Conservation (phyloP, 176 grass and related monocot genomes). For the Avena insularis region DNA sequence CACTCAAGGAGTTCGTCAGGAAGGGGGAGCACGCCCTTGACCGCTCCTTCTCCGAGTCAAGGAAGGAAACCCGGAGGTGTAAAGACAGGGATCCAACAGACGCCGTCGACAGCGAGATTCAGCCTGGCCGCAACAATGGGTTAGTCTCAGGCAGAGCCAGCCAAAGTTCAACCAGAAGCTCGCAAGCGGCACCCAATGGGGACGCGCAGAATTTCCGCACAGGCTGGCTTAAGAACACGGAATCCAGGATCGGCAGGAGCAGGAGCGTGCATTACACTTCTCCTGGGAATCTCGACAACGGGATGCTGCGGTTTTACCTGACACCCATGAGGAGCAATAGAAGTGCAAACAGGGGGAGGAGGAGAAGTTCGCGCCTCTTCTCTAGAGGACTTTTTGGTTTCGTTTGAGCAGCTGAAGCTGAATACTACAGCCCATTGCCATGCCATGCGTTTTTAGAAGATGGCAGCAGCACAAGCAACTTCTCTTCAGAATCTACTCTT, state of each 20-base stretch:
- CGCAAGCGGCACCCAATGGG: constrained; percentile 48
- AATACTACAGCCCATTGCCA: constrained; percentile 21
- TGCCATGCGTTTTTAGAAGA: constrained; percentile 59
- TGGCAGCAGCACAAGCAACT: constrained; percentile 62
- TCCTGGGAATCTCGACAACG: constrained; percentile 84
- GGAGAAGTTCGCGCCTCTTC: constrained; percentile 69
- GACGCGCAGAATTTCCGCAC: constrained; percentile 42
- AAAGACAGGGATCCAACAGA: constrained; percentile 51
- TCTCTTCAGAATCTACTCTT: constrained; percentile 34
- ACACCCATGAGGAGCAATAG: constrained; percentile 88
- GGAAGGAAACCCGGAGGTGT: constrained; percentile 57
- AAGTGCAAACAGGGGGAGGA: constrained; percentile 64
- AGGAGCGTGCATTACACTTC: constrained; percentile 95
- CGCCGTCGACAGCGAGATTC: constrained; percentile 36
- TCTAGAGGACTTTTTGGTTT: constrained; percentile 76
- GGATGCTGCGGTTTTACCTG: constrained; percentile 90
- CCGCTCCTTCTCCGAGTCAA: constrained; percentile 73
- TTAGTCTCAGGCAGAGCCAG: constrained; percentile 43
- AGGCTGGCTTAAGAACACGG: constrained; percentile 66
- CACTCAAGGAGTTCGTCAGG: constrained; percentile 69
- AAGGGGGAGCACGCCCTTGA: constrained; percentile 73
- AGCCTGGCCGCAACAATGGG: constrained; percentile 28
- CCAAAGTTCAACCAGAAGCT: constrained; percentile 19
- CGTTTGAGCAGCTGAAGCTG: constrained; percentile 50
- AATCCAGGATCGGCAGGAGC: constrained; percentile 79